A percentile compares a stretch with the other conserved stretches of the same genome.
phyloP scores from a whole-genome alignment of 352 stramenopile species.

The Pythium monospermum region DNA sequence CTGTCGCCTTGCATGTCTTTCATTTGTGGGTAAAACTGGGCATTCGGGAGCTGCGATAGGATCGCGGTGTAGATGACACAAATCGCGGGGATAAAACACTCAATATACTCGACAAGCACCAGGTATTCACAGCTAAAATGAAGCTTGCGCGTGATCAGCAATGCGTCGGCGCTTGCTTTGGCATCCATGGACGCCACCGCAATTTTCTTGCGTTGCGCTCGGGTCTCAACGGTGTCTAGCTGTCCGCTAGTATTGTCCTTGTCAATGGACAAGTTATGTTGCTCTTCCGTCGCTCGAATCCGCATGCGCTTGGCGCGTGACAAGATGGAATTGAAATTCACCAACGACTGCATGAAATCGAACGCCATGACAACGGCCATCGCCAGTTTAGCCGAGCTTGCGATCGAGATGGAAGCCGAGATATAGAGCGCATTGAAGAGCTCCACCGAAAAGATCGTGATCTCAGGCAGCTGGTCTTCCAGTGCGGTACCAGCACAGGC shows the following conservation, averaged over 20 bases:
- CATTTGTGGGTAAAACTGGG: conserved; percentile 9
- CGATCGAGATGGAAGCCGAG: conserved; percentile 19
- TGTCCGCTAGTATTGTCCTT: background rate
- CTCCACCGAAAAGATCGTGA: conserved; percentile 26
- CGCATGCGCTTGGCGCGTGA: background rate
- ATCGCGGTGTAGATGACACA: conserved; percentile 9
- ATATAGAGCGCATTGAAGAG: conserved; percentile 32
- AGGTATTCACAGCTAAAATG: conserved; percentile 21
- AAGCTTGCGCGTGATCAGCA: conserved; percentile 5
- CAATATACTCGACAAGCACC: conserved; percentile 23
- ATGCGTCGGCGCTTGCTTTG: background rate
- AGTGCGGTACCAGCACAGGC: conserved; percentile 13
- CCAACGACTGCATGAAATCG: background rate
- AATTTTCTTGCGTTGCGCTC: background rate
- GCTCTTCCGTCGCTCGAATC: background rate
- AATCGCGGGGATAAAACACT: conserved; percentile 17
- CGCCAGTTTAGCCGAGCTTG: conserved; percentile 1
- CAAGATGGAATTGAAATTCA: background rate
- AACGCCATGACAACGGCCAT: conserved; percentile 1
- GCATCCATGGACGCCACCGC: background rate
- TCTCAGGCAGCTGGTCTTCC: conserved; percentile 24
- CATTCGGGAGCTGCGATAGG: conserved; percentile 11
- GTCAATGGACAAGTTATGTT: background rate
- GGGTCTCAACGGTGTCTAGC: background rate
- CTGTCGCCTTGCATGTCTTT: background rate